Evolutionary conservation across 306 rosid species (phyloP).

Genomic region (Acacia confusa): DNA sequence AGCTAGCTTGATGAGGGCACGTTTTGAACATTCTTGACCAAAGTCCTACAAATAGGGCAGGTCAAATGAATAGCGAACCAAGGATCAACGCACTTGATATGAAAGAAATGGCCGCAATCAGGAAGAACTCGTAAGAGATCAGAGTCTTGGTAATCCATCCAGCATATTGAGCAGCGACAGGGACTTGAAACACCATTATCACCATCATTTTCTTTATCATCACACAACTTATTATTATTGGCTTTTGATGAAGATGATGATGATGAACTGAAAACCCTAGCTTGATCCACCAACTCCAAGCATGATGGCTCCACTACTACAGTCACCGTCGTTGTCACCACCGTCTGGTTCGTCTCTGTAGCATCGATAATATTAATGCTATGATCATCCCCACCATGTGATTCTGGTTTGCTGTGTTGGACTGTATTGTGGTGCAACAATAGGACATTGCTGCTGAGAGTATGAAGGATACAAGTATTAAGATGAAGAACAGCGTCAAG

Average conservation of each 20-base stretch:
- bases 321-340: neutral
- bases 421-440: neutral
- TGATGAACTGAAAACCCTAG: neutral
- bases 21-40: neutral
- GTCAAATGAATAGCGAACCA: conserved; percentile 55
- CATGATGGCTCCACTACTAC: conserved; percentile 16
- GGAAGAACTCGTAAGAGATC: conserved; percentile 51
- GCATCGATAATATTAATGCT: neutral
- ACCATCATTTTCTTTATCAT: neutral
- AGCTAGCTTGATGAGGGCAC: too few species aligned
- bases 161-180: conserved; percentile 45
- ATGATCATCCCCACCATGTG: neutral
- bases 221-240: neutral
- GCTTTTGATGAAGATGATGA: conserved; percentile 4
- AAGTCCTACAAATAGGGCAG: conserved; percentile 54
- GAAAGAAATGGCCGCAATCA: conserved; percentile 60
- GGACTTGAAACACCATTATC: neutral
- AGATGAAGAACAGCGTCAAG: neutral
- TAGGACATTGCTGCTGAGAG: neutral
- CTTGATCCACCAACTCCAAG: conserved; percentile 11
- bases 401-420: neutral
- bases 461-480: neutral
- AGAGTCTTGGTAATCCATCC: conserved; percentile 53
- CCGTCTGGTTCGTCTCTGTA: conserved; percentile 14
- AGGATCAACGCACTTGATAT: conserved; percentile 53